Evolutionary conservation across 2,329 filamentous ascomycete genomes (phyloP).

Genomic region (Pyrenophora tritici-repentis): DNA sequence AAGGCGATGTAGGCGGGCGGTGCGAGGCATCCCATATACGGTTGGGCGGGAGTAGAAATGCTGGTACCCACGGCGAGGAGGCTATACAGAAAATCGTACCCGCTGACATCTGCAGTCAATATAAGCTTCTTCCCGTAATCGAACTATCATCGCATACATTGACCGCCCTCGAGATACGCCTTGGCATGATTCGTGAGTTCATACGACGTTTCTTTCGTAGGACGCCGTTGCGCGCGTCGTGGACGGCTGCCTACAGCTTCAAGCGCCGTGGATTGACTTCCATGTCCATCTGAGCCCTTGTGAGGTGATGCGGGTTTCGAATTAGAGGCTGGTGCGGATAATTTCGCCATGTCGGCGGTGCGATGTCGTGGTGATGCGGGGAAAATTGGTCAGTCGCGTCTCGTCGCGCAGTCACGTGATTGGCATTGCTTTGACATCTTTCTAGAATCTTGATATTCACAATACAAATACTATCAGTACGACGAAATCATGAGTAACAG

Average conservation of each 20-base stretch:
- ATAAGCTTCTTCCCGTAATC: neutral
- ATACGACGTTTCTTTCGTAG: conserved; percentile 39
- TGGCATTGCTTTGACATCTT: too few relatives aligned
- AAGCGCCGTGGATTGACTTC: conserved; percentile 20
- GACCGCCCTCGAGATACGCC: conserved; percentile 43
- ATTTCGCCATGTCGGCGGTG: conserved; percentile 6
- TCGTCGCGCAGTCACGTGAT: conserved; percentile 6
- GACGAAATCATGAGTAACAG: too few relatives aligned
- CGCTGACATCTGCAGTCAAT: conserved; percentile 35
- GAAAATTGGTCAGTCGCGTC: neutral
- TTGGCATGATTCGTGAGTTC: conserved; percentile 45
- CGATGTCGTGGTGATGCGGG: neutral
- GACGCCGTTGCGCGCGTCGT: conserved; percentile 34
- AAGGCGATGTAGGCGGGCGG: conserved; percentile 75
- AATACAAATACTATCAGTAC: too few relatives aligned
- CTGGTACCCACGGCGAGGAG: conserved; percentile 41
- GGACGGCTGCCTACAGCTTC: conserved; percentile 32
- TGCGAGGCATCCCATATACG: conserved; percentile 64
- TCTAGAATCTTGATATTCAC: too few relatives aligned
- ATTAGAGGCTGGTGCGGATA: conserved; percentile 3
- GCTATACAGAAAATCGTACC: conserved; percentile 41
- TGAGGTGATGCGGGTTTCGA: neutral
- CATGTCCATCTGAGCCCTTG: neutral
- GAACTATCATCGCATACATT: conserved; percentile 29
- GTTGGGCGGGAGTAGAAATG: conserved; percentile 41